These are phyloP conservation scores for Rhodotorula babjevae DNA, from an alignment of 768 basidiomycete species.

Conservation along the genomic window DNA sequence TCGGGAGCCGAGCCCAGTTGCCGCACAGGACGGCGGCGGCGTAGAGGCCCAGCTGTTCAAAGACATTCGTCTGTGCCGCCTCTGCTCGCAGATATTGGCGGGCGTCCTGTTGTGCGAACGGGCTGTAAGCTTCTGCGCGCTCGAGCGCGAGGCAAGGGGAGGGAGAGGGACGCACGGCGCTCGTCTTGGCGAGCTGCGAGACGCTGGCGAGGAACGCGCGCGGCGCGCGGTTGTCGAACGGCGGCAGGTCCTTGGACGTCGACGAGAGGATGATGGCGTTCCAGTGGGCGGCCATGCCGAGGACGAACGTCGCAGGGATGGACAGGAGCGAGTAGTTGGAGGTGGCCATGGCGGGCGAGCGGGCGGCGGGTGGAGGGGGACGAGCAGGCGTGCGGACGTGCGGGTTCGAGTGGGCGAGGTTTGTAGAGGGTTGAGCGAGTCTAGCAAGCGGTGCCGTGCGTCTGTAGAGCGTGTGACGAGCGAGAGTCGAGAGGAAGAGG, in stretches of 20 bases:
- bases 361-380: not conserved
- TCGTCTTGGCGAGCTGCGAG: constrained; percentile 4
- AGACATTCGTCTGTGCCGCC: constrained; percentile 18
- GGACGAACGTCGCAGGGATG: constrained; percentile 17
- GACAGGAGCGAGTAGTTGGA: constrained; percentile 33
- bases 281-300: constrained; percentile 11
- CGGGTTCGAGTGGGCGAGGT: no score
- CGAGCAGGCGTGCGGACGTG: no score
- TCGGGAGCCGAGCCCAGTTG: constrained; percentile 10
- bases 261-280: constrained; percentile 8
- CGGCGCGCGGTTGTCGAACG: constrained; percentile 27
- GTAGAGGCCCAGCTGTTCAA: constrained; percentile 17
- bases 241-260: constrained; percentile 17
- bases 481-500: no score
- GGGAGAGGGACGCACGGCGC: not conserved
- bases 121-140: not conserved
- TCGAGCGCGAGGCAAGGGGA: no score
- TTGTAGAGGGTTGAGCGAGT: no score
- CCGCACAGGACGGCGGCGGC: constrained; percentile 16
- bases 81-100: constrained; percentile 10
- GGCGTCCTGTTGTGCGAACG: constrained; percentile 2
- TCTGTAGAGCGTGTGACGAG: not conserved
- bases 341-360: not conserved
- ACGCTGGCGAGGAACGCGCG: constrained; percentile 11
- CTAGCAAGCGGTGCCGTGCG: not conserved